A percentile compares a stretch with the other conserved stretches of the same genome.
phyloP scores from a whole-genome alignment of 768 basidiomycete species.

The Macrolepiota albuminosa region DNA sequence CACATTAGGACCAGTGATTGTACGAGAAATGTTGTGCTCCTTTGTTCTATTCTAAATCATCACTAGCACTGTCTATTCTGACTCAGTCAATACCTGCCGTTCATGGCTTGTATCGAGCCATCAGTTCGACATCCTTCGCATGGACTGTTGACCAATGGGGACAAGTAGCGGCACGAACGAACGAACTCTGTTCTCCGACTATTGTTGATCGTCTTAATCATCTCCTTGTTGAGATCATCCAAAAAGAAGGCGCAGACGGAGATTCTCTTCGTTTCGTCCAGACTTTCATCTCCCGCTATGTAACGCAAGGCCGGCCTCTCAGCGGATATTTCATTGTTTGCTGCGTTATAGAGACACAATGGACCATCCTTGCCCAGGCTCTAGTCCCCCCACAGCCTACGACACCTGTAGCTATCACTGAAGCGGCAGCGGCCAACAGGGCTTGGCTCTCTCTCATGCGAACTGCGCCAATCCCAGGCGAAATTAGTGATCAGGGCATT shows the following conservation, averaged over 20 bases:
- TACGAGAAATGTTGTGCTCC: conserved; percentile 26
- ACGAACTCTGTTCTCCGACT: conserved; percentile 56
- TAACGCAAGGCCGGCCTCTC: conserved; percentile 68
- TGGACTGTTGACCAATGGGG: conserved; percentile 72
- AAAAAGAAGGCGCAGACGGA: conserved; percentile 44
- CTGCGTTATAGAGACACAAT: conserved; percentile 80
- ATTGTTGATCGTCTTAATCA: conserved; percentile 72
- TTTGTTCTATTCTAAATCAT: neutral
- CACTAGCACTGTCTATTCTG: conserved; percentile 62
- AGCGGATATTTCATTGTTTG: conserved; percentile 89
- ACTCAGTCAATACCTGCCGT: conserved; percentile 76
- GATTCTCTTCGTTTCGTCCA: conserved; percentile 56
- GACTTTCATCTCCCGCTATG: conserved; percentile 72
- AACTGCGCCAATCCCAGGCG: conserved; percentile 39
- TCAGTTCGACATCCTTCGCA: conserved; percentile 70
- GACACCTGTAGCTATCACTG: conserved; percentile 31
- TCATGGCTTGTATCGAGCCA: conserved; percentile 83
- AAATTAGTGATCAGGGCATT: conserved; percentile 32
- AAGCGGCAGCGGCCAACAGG: conserved; percentile 80
- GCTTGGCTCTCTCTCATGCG: conserved; percentile 73
- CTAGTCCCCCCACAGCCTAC: conserved; percentile 31
- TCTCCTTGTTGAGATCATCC: conserved; percentile 59
- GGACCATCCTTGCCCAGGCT: conserved; percentile 80
- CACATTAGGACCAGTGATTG: conserved; percentile 50
- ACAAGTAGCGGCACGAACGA: conserved; percentile 45